Evolutionary conservation across 2,329 filamentous ascomycete species (phyloP).

Genomic region (Colletotrichum noveboracense): DNA sequence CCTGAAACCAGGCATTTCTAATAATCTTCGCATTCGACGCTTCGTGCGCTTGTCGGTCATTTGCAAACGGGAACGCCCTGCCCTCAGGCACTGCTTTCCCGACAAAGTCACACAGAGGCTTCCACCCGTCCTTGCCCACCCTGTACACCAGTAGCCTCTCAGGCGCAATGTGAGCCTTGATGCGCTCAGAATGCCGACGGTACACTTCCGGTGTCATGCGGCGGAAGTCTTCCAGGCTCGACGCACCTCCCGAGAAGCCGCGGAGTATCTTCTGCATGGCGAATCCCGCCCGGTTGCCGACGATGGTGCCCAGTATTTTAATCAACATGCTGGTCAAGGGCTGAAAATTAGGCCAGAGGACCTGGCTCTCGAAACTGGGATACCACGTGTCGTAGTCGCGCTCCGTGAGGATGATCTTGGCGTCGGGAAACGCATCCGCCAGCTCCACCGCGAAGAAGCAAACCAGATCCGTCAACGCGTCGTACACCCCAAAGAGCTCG

Average conservation of each 20-base stretch:
- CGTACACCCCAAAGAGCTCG: constrained; percentile 32
- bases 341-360: constrained; percentile 29
- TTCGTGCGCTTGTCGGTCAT: constrained; percentile 27
- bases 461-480: constrained; percentile 34
- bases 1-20: constrained; percentile 41
- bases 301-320: constrained; percentile 29
- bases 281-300: constrained; percentile 33
- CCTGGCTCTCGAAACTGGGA: constrained; percentile 33
- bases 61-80: constrained; percentile 36
- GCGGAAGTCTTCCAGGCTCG: not conserved
- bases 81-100: constrained; percentile 36
- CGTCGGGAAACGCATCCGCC: constrained; percentile 34
- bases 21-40: not conserved
- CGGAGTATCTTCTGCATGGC: constrained; percentile 30
- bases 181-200: constrained; percentile 7
- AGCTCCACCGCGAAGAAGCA: constrained; percentile 30
- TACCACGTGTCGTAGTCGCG: constrained; percentile 37
- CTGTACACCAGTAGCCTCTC: constrained; percentile 15
- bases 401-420: constrained; percentile 36
- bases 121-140: constrained; percentile 42
- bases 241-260: constrained; percentile 27
- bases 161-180: constrained; percentile 9
- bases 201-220: not conserved
- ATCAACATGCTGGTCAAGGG: constrained; percentile 23
- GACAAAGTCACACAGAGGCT: constrained; percentile 46